Conservation (phyloP, 208 protist species). For the Crithidia bombi region DNA sequence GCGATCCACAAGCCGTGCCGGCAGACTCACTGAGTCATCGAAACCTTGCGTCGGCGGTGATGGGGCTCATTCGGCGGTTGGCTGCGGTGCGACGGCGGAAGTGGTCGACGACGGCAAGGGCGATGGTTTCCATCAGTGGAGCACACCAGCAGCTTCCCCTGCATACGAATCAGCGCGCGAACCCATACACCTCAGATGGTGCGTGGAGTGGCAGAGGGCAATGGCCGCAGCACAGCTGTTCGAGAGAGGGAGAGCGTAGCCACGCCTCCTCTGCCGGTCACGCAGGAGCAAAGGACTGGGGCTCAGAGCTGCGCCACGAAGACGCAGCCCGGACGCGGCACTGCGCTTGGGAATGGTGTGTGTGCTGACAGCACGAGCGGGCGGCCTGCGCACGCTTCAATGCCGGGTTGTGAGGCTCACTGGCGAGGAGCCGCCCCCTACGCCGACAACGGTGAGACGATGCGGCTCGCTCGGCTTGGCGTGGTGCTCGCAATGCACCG, state of each 20-base stretch:
- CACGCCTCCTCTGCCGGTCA: not conserved
- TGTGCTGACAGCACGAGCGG: too few species aligned
- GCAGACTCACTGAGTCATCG: slow-evolving; percentile 42
- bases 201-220: not conserved
- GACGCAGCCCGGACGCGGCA: not conserved
- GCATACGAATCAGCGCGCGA: not conserved
- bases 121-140: not conserved
- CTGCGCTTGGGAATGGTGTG: slow-evolving; percentile 4
- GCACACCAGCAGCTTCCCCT: not conserved
- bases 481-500: not conserved
- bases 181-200: too few species aligned
- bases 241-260: not conserved
- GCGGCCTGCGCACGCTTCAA: too few species aligned
- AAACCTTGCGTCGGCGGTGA: slow-evolving; percentile 31
- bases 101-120: not conserved
- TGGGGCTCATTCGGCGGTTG: not conserved
- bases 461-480: not conserved
- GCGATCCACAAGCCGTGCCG: slow-evolving; percentile 56
- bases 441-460: not conserved
- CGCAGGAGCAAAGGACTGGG: not conserved
- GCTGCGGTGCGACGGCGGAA: not conserved
- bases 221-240: not conserved
- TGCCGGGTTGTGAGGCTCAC: too few species aligned
- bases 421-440: too few species aligned
- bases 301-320: not conserved